These are phyloP conservation scores for Penicillium chermesinum DNA, from an alignment of 495 filamentous ascomycete species.

Conservation along the genomic window DNA sequence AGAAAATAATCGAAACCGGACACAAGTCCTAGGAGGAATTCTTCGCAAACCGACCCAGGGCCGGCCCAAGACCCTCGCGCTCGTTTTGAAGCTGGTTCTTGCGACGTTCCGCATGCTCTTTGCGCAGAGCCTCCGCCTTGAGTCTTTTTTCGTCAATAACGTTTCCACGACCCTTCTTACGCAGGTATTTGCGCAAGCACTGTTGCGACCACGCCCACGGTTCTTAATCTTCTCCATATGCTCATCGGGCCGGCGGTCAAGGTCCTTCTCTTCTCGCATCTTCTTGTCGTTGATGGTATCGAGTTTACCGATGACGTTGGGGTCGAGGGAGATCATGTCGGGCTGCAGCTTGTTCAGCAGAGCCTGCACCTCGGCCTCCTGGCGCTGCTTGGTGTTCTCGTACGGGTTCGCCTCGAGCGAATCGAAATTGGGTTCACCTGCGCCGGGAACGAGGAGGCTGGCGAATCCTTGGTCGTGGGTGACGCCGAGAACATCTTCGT, in stretches of 20 bases:
- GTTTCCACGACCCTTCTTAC: constrained; percentile 86
- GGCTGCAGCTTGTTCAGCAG: constrained; percentile 91
- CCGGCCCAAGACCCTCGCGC: constrained; percentile 63
- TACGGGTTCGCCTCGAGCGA: constrained; percentile 93
- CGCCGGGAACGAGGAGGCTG: constrained; percentile 83
- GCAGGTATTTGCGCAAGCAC: constrained; percentile 75
- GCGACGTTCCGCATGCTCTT: constrained; percentile 55
- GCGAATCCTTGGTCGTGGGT: constrained; percentile 82
- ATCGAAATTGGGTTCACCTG: constrained; percentile 96
- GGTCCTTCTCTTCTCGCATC: constrained; percentile 64
- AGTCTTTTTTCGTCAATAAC: constrained; percentile 83
- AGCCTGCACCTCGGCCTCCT: constrained; percentile 83
- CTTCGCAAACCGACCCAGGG: constrained; percentile 65
- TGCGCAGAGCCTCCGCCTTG: constrained; percentile 61
- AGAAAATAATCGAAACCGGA: constrained; percentile 4
- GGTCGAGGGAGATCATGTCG: constrained; percentile 94
- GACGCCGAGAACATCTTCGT: constrained; percentile 85
- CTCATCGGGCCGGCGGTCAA: constrained; percentile 68
- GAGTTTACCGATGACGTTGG: constrained; percentile 80
- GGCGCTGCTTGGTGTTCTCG: constrained; percentile 87
- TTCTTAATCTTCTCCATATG: constrained; percentile 64
- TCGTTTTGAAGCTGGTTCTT: constrained; percentile 59
- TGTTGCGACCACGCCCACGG: constrained; percentile 86
- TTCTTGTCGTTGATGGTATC: constrained; percentile 72
- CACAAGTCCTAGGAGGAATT: constrained; percentile 23